A percentile compares a stretch with the other conserved stretches of the same genome.
Evolutionary conservation across 2,329 filamentous ascomycete genomes (phyloP).

Genomic region (Fusarium ramigenum): DNA sequence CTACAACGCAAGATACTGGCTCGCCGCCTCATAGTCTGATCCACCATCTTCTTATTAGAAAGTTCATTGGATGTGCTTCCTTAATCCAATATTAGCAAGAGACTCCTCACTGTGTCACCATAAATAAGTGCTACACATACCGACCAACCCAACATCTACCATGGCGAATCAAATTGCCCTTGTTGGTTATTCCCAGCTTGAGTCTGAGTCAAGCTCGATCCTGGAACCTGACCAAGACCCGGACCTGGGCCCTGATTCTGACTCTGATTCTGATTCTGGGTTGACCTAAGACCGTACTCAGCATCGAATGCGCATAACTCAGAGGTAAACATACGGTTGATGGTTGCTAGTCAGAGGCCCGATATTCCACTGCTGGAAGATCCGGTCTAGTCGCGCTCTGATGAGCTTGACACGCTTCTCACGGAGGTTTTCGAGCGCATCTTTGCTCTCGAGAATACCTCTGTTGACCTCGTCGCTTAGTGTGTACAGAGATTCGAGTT

Average conservation of each 20-base stretch:
- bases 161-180: not conserved
- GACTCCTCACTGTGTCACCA: not conserved
- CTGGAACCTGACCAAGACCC: not conserved
- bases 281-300: not conserved
- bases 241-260: not conserved
- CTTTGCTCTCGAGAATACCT: not conserved
- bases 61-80: not conserved
- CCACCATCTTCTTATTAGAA: not conserved
- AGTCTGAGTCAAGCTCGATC: not conserved
- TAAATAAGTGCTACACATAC: not conserved
- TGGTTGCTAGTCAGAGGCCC: not conserved
- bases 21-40: not conserved
- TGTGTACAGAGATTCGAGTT: not conserved
- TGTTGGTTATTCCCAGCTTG: not conserved
- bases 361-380: conserved; percentile 3
- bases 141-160: not conserved
- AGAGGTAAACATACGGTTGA: not conserved
- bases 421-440: not conserved
- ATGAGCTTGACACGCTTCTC: not conserved
- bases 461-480: not conserved
- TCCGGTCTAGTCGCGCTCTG: not conserved
- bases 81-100: not conserved
- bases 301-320: not conserved
- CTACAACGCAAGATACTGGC: not conserved
- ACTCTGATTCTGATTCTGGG: not conserved